These are phyloP conservation scores for Sphenostylis stenocarpa DNA, from an alignment of 306 rosid species.

Conservation along the genomic window DNA sequence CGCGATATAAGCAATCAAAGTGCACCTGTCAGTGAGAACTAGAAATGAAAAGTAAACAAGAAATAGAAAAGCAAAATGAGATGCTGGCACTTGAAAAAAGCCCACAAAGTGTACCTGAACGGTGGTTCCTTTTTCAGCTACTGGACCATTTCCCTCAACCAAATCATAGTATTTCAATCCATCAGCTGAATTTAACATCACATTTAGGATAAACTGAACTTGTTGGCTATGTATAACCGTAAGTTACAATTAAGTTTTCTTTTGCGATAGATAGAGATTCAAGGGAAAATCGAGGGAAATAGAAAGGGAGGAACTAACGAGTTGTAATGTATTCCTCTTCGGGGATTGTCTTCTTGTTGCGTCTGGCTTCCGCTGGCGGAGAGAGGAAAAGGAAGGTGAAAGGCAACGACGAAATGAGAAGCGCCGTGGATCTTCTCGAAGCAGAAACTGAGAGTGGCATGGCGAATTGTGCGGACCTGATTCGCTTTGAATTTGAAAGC, in stretches of 20 bases:
- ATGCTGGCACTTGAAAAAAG: background rate
- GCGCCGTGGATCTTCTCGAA: constrained; percentile 67
- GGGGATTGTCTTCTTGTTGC: constrained; percentile 71
- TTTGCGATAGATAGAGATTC: background rate
- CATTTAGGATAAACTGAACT: background rate
- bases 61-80: background rate
- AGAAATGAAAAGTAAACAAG: constrained; percentile 13
- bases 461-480: too few species aligned
- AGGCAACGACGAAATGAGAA: constrained; percentile 63
- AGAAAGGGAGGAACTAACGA: constrained; percentile 38
- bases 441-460: constrained; percentile 25
- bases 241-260: too few species aligned
- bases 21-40: constrained; percentile 58
- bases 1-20: constrained; percentile 86
- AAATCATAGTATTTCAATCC: constrained; percentile 88
- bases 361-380: constrained; percentile 58
- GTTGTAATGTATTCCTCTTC: constrained; percentile 59
- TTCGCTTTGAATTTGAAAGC: background rate
- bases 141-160: constrained; percentile 76
- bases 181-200: constrained; percentile 54
- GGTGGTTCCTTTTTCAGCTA: constrained; percentile 73
- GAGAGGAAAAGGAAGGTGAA: constrained; percentile 40
- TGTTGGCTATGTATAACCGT: background rate
- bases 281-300: background rate
- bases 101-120: constrained; percentile 57